phyloP scores from a whole-genome alignment of 805 yeast genomes.

The Wickerhamomyces canadensis region DNA sequence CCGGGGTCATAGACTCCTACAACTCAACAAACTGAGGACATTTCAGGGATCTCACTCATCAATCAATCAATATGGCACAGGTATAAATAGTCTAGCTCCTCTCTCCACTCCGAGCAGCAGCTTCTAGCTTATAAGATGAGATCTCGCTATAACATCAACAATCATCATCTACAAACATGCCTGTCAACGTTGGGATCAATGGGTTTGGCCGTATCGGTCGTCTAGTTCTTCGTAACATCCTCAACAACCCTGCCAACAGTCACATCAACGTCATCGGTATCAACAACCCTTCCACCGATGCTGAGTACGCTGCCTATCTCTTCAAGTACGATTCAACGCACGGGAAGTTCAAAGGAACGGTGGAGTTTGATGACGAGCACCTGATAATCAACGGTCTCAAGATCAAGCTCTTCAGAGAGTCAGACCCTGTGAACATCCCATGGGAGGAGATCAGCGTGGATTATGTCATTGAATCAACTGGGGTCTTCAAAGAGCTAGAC shows the following conservation, averaged over 20 bases:
- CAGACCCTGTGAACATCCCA: constrained; percentile 82
- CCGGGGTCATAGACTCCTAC: not conserved
- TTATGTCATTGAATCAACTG: constrained; percentile 88
- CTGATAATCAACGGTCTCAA: constrained; percentile 65
- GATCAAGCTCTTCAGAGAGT: constrained; percentile 69
- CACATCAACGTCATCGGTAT: constrained; percentile 73
- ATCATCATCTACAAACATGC: constrained; percentile 7
- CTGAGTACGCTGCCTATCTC: constrained; percentile 92
- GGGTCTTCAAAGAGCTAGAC: constrained; percentile 81
- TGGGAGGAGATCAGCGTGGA: constrained; percentile 84
- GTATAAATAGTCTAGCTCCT: too few species aligned
- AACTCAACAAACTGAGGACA: too few species aligned
- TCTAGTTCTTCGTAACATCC: constrained; percentile 79
- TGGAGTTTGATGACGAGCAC: constrained; percentile 47
- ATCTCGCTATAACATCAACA: too few species aligned
- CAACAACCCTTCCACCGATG: constrained; percentile 86
- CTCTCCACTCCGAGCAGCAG: too few species aligned
- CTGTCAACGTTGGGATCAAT: constrained; percentile 64
- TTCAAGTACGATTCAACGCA: constrained; percentile 95
- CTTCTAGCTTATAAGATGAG: too few species aligned
- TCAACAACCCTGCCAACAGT: constrained; percentile 35
- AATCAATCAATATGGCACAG: too few species aligned
- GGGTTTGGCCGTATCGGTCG: constrained; percentile 96
- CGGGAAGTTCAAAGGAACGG: constrained; percentile 78
- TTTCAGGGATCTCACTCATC: too few species aligned